A percentile compares a stretch with the other conserved stretches of the same genome.
Evolutionary conservation across 768 basidiomycete genomes (phyloP).

Genomic region (Auricularia heimuer): DNA sequence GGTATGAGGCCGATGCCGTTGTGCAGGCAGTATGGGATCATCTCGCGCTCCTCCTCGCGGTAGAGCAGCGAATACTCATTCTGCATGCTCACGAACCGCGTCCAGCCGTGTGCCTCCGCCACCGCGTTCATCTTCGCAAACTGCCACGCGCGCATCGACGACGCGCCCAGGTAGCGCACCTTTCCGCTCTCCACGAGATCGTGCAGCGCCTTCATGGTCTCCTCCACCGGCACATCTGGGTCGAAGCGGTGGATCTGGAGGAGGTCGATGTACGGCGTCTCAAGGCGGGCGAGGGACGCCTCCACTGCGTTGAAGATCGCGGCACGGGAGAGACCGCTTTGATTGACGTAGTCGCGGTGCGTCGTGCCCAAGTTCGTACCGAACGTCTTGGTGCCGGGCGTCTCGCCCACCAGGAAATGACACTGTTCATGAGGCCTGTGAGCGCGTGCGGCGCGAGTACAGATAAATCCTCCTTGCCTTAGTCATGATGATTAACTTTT

Average conservation of each 20-base stretch:
- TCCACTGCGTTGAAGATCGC: conserved; percentile 29
- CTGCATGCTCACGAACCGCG: conserved; percentile 28
- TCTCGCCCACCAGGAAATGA: background rate
- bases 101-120: conserved; percentile 14
- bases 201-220: conserved; percentile 28
- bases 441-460: too few species aligned
- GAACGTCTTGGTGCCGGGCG: background rate
- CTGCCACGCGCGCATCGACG: conserved; percentile 15
- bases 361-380: background rate
- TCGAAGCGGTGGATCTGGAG: conserved; percentile 26
- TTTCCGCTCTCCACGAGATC: conserved; percentile 26
- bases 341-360: conserved; percentile 4
- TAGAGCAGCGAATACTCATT: conserved; percentile 25
- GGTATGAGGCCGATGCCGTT: conserved; percentile 41
- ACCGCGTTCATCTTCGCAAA: conserved; percentile 9
- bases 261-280: conserved; percentile 31
- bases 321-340: conserved; percentile 21
- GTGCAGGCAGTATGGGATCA: conserved; percentile 5
- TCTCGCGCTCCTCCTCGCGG: conserved; percentile 22
- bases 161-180: conserved; percentile 21
- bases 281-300: conserved; percentile 24
- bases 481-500: conserved; percentile 18
- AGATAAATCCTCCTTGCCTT: conserved; percentile 12
- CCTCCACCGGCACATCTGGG: conserved; percentile 13
- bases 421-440: background rate